Conservation (phyloP, 768 basidiomycete genomes). For the Hortiboletus flavorubellus region DNA sequence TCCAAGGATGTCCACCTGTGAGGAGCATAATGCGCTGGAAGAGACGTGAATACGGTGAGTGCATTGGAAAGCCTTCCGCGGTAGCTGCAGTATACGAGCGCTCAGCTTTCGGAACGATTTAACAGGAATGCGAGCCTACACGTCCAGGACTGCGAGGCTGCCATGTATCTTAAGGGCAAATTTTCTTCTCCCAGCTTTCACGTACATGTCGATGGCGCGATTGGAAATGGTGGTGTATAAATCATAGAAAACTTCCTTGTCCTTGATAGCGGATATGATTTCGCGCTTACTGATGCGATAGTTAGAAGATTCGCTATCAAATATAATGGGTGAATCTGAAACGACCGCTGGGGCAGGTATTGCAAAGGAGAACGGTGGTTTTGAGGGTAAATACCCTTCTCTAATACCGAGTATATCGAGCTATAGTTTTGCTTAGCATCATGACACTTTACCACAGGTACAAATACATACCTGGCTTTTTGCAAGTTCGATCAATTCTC, state of each 20-base stretch:
- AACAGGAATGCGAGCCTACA: slow-evolving; percentile 51
- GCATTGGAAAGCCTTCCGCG: slow-evolving; percentile 63
- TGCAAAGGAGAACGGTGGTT: slow-evolving; percentile 68
- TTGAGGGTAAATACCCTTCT: slow-evolving; percentile 64
- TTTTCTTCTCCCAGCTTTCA: slow-evolving; percentile 77
- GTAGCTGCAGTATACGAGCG: slow-evolving; percentile 44
- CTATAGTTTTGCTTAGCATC: slow-evolving; percentile 38
- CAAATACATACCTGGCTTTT: slow-evolving; percentile 66
- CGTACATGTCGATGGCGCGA: slow-evolving; percentile 81
- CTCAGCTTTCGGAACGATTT: slow-evolving; percentile 8
- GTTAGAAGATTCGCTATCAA: slow-evolving; percentile 23
- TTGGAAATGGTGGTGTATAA: slow-evolving; percentile 74
- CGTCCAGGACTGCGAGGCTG: slow-evolving; percentile 81
- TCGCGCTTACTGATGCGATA: slow-evolving; percentile 54
- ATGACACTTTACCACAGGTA: background rate
- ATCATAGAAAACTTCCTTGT: slow-evolving; percentile 66
- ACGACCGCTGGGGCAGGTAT: slow-evolving; percentile 17
- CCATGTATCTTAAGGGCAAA: slow-evolving; percentile 85
- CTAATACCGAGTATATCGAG: slow-evolving; percentile 82
- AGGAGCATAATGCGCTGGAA: slow-evolving; percentile 85
- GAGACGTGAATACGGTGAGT: slow-evolving; percentile 65
- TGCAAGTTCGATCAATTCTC: slow-evolving; percentile 88
- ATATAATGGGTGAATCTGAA: slow-evolving; percentile 14
- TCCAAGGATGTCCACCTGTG: slow-evolving; percentile 80
- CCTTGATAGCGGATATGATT: slow-evolving; percentile 53